Percentiles rank a stretch among this genome's conserved stretches.
Evolutionary conservation across 2,329 filamentous ascomycete genomes (phyloP).

Genomic region (Colletotrichum lindemuthianum): DNA sequence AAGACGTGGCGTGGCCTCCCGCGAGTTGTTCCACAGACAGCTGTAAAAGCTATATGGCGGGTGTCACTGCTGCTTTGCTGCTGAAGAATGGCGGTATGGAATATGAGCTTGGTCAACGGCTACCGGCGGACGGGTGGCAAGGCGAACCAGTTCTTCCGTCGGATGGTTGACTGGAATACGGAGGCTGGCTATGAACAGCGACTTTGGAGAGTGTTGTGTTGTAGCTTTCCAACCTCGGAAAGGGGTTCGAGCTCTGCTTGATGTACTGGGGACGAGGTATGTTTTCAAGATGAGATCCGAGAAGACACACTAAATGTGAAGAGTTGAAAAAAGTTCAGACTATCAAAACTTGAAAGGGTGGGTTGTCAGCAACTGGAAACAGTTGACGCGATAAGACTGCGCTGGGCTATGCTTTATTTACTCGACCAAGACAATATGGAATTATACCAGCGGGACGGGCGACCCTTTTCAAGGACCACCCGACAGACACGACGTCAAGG

Average conservation of each 20-base stretch:
- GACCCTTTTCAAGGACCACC: conserved; percentile 14
- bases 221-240: not conserved
- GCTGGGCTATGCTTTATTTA: conserved; percentile 5
- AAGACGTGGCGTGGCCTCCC: conserved; percentile 26
- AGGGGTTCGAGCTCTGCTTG: conserved; percentile 21
- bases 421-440: conserved; percentile 14
- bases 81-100: conserved; percentile 29
- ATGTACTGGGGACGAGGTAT: not conserved
- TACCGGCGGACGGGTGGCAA: conserved; percentile 32
- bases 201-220: too few relatives aligned
- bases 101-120: conserved; percentile 15
- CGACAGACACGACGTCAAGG: not conserved
- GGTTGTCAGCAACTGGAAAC: not conserved
- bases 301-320: conserved; percentile 19
- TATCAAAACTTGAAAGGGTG: not conserved
- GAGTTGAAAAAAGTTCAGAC: not conserved
- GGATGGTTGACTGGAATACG: conserved; percentile 2
- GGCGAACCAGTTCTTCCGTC: conserved; percentile 28
- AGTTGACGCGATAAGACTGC: conserved; percentile 3
- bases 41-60: not conserved
- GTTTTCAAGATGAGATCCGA: not conserved
- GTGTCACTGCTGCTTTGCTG: conserved; percentile 13
- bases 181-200: not conserved
- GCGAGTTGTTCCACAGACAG: conserved; percentile 26
- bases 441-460: conserved; percentile 14